Base-by-base conservation (phyloP, 2,329 filamentous ascomycete genomes). In the Xylaria polymorpha region DNA sequence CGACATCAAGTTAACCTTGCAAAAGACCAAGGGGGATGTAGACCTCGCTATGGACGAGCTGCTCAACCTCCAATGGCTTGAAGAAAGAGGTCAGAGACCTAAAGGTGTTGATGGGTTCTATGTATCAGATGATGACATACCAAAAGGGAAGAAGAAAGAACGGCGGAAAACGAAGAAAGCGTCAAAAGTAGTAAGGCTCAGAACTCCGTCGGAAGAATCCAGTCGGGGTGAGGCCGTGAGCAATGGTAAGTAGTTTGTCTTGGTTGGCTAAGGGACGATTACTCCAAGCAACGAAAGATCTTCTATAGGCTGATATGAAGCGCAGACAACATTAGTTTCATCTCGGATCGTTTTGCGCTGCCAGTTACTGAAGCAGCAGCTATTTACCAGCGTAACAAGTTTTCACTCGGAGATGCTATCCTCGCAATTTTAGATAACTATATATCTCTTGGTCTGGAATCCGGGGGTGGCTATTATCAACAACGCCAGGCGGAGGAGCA, bases 91-190 rank as follows among this genome's bases (percentile, higher is more conserved):
- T 0, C 84, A 88, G 63, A 83, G 86, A 1, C 83, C 85, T 1
- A 95, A 92, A 77, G 93, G 94, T 0, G 84, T 98, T n/a, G 94
- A 98, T 67, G 94, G 88, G 0, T 97, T 97, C 77, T 89, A 88
- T 25, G 85, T 88, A 46, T 85, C 85, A 0, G 85, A 88, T 18
- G 80, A 84, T 18, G 79, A 81, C 0, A 78, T 78, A 7, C 77
- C 78, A 15, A 44, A 61, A 60, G 79, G 77, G 41, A 85, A 83
- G 71, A 80, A 76, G 67, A 83, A 81, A 69, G 79, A 73, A 29
- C 80, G 77, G 46, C 77, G 77, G 67, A 80, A 79, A 64, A 71
- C 37, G 29, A 67, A 71, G 37, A 74, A 76, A 76, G 67, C 74
- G 51, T 46, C 55, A 29, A 76, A 72, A 51, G 64, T 39, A 39